Percentiles rank a stretch among this genome's conserved stretches.
Evolutionary conservation across 2,329 filamentous ascomycete species (phyloP).

Genomic region (Diaporthe longicolla): DNA sequence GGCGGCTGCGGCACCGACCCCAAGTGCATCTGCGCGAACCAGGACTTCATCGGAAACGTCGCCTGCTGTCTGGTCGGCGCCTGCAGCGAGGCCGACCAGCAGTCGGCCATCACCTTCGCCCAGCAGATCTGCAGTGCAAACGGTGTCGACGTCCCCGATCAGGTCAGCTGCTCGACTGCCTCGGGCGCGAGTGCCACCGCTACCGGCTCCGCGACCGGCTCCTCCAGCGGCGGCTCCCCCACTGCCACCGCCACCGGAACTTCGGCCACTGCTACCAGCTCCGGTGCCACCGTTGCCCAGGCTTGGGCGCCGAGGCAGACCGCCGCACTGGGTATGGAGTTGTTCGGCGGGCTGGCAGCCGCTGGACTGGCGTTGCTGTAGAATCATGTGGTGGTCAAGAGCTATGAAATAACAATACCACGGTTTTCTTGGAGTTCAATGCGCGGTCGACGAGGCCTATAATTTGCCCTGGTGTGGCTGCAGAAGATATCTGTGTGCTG

Average conservation of each 20-base stretch:
- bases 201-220: constrained; percentile 38
- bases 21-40: constrained; percentile 59
- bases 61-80: constrained; percentile 53
- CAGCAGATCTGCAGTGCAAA: constrained; percentile 51
- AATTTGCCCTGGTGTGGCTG: not conserved
- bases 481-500: not conserved
- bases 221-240: constrained; percentile 41
- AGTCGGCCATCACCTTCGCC: constrained; percentile 50
- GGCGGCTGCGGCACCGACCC: constrained; percentile 53
- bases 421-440: not conserved
- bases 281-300: constrained; percentile 7
- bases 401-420: not conserved
- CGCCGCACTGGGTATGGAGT: constrained; percentile 37
- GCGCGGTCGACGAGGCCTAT: not conserved
- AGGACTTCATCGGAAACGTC: constrained; percentile 57
- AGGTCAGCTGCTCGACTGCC: constrained; percentile 49
- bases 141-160: constrained; percentile 52
- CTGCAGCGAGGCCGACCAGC: constrained; percentile 50
- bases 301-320: constrained; percentile 41
- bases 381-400: not conserved
- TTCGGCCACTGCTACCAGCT: constrained; percentile 31
- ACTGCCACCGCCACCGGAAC: constrained; percentile 38
- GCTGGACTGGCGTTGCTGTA: constrained; percentile 39
- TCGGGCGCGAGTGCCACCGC: constrained; percentile 32
- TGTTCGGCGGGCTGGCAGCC: constrained; percentile 41